These are phyloP conservation scores for Ceratobasidium papillatum DNA, from an alignment of 1,284 basidiomycete genomes.

Conservation along the genomic window DNA sequence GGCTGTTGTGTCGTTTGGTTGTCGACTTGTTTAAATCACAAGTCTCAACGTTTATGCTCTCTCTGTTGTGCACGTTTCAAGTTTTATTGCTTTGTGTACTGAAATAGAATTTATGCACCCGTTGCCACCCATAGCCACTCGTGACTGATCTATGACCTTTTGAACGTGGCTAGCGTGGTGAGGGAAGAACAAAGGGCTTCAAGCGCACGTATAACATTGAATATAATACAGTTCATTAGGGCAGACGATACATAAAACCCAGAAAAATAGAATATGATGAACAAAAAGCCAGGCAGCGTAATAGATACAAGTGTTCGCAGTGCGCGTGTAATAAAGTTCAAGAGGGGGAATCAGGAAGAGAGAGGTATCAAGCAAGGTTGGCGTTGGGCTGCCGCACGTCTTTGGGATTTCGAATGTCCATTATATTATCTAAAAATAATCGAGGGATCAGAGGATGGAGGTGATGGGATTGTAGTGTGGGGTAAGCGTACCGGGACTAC, in stretches of 20 bases:
- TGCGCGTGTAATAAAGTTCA: not conserved
- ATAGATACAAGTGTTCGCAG: conserved; percentile 13
- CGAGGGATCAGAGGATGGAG: not conserved
- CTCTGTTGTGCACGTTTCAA: no score
- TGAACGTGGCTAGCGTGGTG: not conserved
- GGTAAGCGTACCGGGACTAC: conserved; percentile 23
- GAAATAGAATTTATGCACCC: no score
- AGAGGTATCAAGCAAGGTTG: conserved; percentile 1
- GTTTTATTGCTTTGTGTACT: no score
- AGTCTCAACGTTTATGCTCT: no score
- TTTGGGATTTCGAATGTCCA: conserved; percentile 39
- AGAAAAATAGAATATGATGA: not conserved
- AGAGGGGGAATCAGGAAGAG: not conserved
- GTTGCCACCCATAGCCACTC: no score
- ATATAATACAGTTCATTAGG: conserved; percentile 2
- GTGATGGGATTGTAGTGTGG: not conserved
- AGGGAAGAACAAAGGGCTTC: not conserved
- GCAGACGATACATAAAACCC: conserved; percentile 11
- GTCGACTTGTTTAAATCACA: no score
- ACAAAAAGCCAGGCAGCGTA: not conserved
- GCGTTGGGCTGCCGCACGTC: conserved; percentile 7
- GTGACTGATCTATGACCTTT: no score
- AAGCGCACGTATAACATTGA: not conserved
- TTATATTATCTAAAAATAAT: conserved; percentile 23
- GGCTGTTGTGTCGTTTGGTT: no score